Percentiles rank a stretch among this genome's conserved stretches.
Conservation (phyloP, 805 yeast species). For the Zygosaccharomyces pseudorouxii region DNA sequence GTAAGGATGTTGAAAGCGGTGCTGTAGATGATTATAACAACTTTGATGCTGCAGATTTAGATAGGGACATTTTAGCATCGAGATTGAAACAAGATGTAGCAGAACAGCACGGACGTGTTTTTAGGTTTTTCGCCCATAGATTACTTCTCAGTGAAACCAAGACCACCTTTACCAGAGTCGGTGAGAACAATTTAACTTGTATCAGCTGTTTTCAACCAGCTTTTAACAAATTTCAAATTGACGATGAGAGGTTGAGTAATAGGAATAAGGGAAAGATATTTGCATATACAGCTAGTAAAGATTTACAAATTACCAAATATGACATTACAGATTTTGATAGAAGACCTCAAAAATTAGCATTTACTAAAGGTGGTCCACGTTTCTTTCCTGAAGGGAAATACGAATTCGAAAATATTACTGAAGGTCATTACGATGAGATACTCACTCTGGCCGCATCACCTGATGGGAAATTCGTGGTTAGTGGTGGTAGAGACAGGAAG, state of each 20-base stretch:
- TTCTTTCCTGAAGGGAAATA: slow-evolving; percentile 35
- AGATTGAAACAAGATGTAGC: slow-evolving; percentile 86
- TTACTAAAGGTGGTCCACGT: slow-evolving; percentile 56
- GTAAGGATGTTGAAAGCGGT: slow-evolving; percentile 8
- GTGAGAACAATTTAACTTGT: slow-evolving; percentile 52
- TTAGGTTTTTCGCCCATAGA: slow-evolving; percentile 56
- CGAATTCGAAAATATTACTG: slow-evolving; percentile 47
- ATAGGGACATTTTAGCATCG: slow-evolving; percentile 74
- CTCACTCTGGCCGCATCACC: slow-evolving; percentile 76
- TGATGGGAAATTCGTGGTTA: slow-evolving; percentile 82
- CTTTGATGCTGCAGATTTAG: slow-evolving; percentile 89
- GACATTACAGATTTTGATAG: slow-evolving; percentile 49
- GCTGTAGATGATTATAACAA: slow-evolving; percentile 39
- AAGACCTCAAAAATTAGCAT: slow-evolving; percentile 63
- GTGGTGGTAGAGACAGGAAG: slow-evolving; percentile 84
- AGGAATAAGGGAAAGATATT: slow-evolving; percentile 51
- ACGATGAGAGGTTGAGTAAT: slow-evolving; percentile 34
- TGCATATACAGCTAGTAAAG: slow-evolving; percentile 79
- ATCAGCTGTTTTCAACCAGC: slow-evolving; percentile 36
- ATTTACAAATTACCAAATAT: slow-evolving; percentile 76
- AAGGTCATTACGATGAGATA: slow-evolving; percentile 76
- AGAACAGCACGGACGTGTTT: slow-evolving; percentile 79
- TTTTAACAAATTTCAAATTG: slow-evolving; percentile 29
- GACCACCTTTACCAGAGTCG: slow-evolving; percentile 50
- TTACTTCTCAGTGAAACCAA: slow-evolving; percentile 41